Percentiles rank a stretch among this genome's conserved stretches.
phyloP scores from a whole-genome alignment of 192 early-diverging fungal genomes.

The Linnemannia exigua region DNA sequence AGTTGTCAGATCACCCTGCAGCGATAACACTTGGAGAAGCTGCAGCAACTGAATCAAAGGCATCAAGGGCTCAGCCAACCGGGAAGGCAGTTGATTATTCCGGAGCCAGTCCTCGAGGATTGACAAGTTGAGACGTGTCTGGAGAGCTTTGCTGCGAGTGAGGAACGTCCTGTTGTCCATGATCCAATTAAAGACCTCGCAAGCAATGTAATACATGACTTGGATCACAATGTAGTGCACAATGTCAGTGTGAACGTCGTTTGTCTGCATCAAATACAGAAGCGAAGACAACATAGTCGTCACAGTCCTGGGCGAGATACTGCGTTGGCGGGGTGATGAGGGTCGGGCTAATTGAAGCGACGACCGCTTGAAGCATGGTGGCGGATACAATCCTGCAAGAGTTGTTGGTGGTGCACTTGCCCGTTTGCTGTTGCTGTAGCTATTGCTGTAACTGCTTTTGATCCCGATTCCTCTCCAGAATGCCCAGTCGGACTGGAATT shows the following conservation, averaged over 20 bases:
- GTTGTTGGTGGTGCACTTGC: conserved; percentile 22
- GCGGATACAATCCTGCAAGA: not conserved
- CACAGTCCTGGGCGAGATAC: conserved; percentile 75
- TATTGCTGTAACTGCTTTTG: conserved; percentile 52
- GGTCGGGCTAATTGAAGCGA: conserved; percentile 24
- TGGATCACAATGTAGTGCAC: conserved; percentile 79
- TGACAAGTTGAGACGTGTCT: conserved; percentile 87
- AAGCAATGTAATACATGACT: conserved; percentile 81
- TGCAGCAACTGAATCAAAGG: conserved; percentile 88
- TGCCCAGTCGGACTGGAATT: conserved; percentile 69
- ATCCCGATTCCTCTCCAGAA: conserved; percentile 25
- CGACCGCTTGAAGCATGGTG: not conserved
- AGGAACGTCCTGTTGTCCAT: conserved; percentile 78
- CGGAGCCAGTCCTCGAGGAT: conserved; percentile 89
- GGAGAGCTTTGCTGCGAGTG: conserved; percentile 85
- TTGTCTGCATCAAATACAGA: conserved; percentile 73
- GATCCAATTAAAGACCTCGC: conserved; percentile 89
- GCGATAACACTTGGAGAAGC: conserved; percentile 86
- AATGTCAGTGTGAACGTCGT: conserved; percentile 83
- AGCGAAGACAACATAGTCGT: conserved; percentile 77
- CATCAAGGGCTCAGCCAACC: conserved; percentile 60
- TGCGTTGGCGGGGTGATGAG: conserved; percentile 38
- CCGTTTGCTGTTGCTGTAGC: conserved; percentile 31
- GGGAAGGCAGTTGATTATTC: conserved; percentile 61
- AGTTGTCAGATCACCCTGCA: conserved; percentile 73